Conservation (phyloP, 768 basidiomycete genomes). For the Megacollybia marginata region DNA sequence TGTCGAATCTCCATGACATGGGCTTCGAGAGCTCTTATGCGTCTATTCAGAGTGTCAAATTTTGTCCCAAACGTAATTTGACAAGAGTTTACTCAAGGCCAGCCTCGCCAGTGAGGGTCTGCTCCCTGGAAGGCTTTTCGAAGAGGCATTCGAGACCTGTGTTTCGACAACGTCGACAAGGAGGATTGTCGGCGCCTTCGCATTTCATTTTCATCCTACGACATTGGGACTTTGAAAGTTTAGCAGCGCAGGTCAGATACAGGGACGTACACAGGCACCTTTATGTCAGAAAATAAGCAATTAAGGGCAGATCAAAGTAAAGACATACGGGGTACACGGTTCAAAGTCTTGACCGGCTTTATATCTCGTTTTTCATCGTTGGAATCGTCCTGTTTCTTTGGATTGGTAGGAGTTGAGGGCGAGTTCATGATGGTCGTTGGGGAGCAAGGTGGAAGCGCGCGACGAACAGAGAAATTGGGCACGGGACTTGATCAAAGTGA, state of each 20-base stretch:
- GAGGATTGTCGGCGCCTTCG: conserved; percentile 93
- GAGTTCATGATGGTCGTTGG: conserved; percentile 12
- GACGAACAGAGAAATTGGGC: neutral
- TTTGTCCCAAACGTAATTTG: neutral
- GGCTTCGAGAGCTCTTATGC: conserved; percentile 81
- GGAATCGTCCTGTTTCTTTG: conserved; percentile 56
- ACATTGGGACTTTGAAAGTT: conserved; percentile 43
- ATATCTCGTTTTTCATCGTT: conserved; percentile 56
- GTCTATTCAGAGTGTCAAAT: conserved; percentile 37
- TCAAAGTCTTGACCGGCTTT: conserved; percentile 77
- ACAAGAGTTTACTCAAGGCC: conserved; percentile 60
- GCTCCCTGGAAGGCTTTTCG: conserved; percentile 87
- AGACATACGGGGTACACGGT: conserved; percentile 78
- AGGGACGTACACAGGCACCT: conserved; percentile 73
- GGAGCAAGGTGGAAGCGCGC: conserved; percentile 1
- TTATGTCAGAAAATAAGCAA: conserved; percentile 5
- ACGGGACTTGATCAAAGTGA: neutral
- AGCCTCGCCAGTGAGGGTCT: conserved; percentile 82
- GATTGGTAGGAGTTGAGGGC: neutral
- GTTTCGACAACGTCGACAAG: conserved; percentile 90
- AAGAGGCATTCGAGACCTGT: conserved; percentile 89
- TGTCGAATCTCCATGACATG: conserved; percentile 81
- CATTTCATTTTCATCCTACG: conserved; percentile 97
- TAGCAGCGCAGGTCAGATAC: conserved; percentile 3
- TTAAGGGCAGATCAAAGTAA: conserved; percentile 9